Evolutionary conservation across 371 early-diverging fungal genomes (phyloP), one percentile per base, ranked within the genome.

Genomic region (Batrachochytrium dendrobatidis): DNA sequence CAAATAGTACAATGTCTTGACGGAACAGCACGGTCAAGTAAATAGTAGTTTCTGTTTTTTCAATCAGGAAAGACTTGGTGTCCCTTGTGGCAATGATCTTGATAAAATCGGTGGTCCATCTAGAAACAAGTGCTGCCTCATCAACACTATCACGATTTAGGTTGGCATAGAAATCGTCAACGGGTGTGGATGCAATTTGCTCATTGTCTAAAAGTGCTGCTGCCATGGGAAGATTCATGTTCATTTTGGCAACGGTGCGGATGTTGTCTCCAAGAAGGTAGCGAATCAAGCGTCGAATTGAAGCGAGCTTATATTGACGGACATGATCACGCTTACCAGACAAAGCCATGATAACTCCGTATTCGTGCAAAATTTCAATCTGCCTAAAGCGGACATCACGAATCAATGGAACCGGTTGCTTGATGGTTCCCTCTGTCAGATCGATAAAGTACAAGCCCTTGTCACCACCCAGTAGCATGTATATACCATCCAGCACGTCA

Each of bases 321-420:
- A 82, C 62, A 44, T 81, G 78, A 58, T 77, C 69, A 55, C 73
- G 74, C 56, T 74, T 74, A 31, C 83, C 83, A 22, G 74, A 74
- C n/a, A 79, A 58, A 20, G 81, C 81, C 20, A 82, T 60, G 69
- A 82, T 63, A 0, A 76, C 72, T 29, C 75, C 73, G 56, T 75
- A 82, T 45, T 79, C 79, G 3, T 74, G 55, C n/a, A 82, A 56
- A 20, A 82, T 66, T 45, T 68, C 63, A 34, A 82, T 61, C 56
- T 82, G 80, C 45, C 62, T 63, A 73, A 82, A 82, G 10, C 75
- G 68, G 17, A 68, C 66, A 35, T 75, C 68, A 33, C 71, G 67
- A 30, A 82, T 75, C 10, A 77, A 56, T 1, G 72, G 70, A 4
- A 77, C 59, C 15, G 72, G 68, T 44, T 68, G 66, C 51, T 72